Evolutionary conservation across 257 asterid species (phyloP).

Genomic region (Solanum sejunctum): DNA sequence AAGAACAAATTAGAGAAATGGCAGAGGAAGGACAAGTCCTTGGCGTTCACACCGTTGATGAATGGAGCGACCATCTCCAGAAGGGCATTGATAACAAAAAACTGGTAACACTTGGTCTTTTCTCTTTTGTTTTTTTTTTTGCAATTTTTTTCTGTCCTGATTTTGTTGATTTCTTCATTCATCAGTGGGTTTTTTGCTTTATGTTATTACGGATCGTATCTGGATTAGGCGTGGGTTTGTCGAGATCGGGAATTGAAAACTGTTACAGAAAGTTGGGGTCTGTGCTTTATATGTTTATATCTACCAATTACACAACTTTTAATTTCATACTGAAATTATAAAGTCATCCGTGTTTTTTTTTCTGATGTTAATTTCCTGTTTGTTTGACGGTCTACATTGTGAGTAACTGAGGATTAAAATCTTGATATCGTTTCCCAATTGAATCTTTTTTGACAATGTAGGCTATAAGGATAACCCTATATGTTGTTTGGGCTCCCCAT

Average conservation of each 20-base stretch:
- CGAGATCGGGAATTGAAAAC: background rate
- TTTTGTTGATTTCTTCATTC: background rate
- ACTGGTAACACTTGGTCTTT: constrained; percentile 24
- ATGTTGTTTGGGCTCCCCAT: background rate
- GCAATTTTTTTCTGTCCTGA: background rate
- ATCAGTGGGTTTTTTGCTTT: background rate
- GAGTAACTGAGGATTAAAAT: background rate
- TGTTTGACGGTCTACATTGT: background rate
- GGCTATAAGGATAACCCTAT: background rate
- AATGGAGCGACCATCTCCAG: constrained; percentile 60
- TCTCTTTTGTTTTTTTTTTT: background rate
- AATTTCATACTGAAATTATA: background rate
- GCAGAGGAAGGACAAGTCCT: constrained; percentile 70
- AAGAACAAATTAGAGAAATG: constrained; percentile 13
- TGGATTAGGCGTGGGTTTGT: background rate
- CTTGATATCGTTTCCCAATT: background rate
- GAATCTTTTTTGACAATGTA: background rate
- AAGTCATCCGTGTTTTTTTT: background rate
- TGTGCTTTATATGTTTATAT: background rate
- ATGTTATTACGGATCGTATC: background rate
- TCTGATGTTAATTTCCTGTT: background rate
- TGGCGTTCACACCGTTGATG: constrained; percentile 53
- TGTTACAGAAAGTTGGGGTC: background rate
- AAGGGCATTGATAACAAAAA: constrained; percentile 50
- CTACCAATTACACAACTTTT: background rate